These are phyloP conservation scores for Simplicillium aogashimaense DNA, from an alignment of 2,329 filamentous ascomycete species.

Conservation along the genomic window DNA sequence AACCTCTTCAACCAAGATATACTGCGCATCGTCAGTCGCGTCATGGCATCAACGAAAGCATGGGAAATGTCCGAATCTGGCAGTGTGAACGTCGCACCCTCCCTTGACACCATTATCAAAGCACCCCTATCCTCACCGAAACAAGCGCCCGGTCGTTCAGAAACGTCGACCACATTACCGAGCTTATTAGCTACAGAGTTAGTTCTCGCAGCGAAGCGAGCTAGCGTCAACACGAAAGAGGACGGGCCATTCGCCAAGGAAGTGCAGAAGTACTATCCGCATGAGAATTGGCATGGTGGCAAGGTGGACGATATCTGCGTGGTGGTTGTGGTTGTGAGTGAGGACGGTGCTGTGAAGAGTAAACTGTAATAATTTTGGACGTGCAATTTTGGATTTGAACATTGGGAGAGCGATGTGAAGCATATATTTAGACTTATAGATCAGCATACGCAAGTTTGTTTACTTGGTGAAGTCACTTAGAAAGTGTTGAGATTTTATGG, in stretches of 20 bases:
- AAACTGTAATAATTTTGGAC: conserved; percentile 17
- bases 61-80: conserved; percentile 56
- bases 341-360: conserved; percentile 34
- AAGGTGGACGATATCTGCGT: conserved; percentile 96
- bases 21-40: conserved; percentile 64
- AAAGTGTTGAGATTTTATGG: too few species aligned
- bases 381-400: too few species aligned
- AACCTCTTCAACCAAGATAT: conserved; percentile 90
- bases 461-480: too few species aligned
- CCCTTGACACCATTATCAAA: conserved; percentile 36
- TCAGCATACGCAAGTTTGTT: too few species aligned
- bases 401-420: not conserved
- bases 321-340: conserved; percentile 67
- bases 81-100: conserved; percentile 53
- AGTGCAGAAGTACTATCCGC: conserved; percentile 77
- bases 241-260: conserved; percentile 94
- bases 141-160: conserved; percentile 10
- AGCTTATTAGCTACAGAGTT: conserved; percentile 71
- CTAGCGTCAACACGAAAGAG: conserved; percentile 69
- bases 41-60: conserved; percentile 65
- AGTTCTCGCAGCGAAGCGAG: conserved; percentile 71
- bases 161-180: conserved; percentile 50
- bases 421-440: not conserved
- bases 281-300: conserved; percentile 80
- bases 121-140: conserved; percentile 13